Percentiles rank a stretch among this genome's conserved stretches.
phyloP scores from a whole-genome alignment of 2,329 filamentous ascomycete species.

The Monosporascus sp. region DNA sequence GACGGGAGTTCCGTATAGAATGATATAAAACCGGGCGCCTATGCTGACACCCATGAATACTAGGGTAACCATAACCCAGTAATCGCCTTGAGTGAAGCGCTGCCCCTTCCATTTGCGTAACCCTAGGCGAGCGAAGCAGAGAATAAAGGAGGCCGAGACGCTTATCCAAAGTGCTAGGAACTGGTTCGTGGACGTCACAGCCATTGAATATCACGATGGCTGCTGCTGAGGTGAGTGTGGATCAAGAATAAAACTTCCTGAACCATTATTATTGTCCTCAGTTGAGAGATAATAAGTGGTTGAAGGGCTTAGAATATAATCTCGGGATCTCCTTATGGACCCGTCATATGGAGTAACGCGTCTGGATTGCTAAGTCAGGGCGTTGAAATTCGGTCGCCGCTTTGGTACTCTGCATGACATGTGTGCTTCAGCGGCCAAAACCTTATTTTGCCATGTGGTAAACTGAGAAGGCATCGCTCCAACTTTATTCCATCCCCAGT shows the following conservation, averaged over 20 bases:
- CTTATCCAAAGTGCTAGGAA: background rate
- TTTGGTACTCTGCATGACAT: too few species aligned
- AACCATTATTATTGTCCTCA: background rate
- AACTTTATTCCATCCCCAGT: too few species aligned
- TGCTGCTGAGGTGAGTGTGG: background rate
- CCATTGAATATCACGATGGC: background rate
- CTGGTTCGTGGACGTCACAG: background rate
- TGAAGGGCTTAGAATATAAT: background rate
- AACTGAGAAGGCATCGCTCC: too few species aligned
- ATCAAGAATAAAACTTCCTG: background rate
- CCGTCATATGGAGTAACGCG: background rate
- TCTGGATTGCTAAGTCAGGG: too few species aligned
- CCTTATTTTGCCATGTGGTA: too few species aligned
- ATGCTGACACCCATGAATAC: conserved; percentile 4
- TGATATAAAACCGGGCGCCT: conserved; percentile 4
- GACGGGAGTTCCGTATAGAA: conserved; percentile 5
- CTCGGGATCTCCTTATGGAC: background rate
- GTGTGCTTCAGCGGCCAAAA: too few species aligned
- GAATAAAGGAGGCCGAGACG: background rate
- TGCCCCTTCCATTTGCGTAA: conserved; percentile 5
- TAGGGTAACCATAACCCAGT: conserved; percentile 6
- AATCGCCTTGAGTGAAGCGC: conserved; percentile 6
- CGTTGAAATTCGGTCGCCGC: too few species aligned
- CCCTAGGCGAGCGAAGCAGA: conserved; percentile 5
- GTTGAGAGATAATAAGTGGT: background rate